phyloP scores from a whole-genome alignment of 1,284 basidiomycete genomes.

The Ceratobasidium sp. region DNA sequence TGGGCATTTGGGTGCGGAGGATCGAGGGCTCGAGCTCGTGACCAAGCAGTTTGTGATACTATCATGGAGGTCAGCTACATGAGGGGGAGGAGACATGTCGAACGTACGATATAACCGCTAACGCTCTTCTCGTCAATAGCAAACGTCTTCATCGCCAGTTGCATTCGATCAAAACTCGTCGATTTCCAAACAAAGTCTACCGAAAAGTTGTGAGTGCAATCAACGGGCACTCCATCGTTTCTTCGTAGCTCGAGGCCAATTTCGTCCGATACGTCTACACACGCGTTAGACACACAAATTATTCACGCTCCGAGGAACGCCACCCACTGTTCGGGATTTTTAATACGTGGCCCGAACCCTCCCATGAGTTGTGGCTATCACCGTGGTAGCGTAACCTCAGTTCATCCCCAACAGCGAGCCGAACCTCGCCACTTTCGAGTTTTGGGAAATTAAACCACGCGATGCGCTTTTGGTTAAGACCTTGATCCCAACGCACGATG shows the following conservation, averaged over 20 bases:
- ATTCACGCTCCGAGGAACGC: constrained; percentile 49
- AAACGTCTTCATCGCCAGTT: constrained; percentile 99
- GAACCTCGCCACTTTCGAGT: constrained; percentile 96
- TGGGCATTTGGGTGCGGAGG: constrained; percentile 93
- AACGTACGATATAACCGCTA: constrained; percentile 92
- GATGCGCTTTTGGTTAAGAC: constrained; percentile 96
- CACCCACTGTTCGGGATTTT: constrained; percentile 97
- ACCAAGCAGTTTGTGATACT: constrained; percentile 98
- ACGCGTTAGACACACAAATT: not conserved
- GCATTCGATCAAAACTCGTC: constrained; percentile 99
- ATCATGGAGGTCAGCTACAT: constrained; percentile 33
- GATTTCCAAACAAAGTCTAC: constrained; percentile 99
- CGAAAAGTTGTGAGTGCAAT: constrained; percentile 94
- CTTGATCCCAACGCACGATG: constrained; percentile 95
- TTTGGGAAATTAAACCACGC: constrained; percentile 98
- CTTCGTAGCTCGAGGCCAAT: constrained; percentile 93
- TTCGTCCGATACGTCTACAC: constrained; percentile 93
- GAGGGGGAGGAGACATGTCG: not conserved
- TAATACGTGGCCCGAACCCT: constrained; percentile 97
- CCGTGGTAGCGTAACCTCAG: constrained; percentile 90
- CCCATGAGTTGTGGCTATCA: constrained; percentile 88
- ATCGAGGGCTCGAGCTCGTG: constrained; percentile 94
- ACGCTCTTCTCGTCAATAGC: constrained; percentile 99
- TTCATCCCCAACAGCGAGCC: constrained; percentile 97
- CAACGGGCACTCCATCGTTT: constrained; percentile 93